Evolutionary conservation across 768 basidiomycete genomes (phyloP), one percentile per base, ranked within the genome.

Genomic region (Mycena filopes): DNA sequence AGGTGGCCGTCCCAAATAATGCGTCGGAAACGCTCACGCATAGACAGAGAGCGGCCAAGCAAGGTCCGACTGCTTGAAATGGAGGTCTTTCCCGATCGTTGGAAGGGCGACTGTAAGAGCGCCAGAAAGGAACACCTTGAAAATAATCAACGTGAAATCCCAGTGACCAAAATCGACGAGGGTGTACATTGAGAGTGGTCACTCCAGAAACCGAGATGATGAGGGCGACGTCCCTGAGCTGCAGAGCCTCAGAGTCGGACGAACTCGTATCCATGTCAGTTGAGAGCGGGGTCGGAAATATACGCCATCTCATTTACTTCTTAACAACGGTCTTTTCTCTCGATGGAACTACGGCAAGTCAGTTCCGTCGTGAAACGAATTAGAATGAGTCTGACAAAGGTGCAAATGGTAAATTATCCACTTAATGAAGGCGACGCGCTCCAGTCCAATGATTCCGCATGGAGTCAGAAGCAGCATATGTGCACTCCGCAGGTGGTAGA

Each of bases 11-110:
- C 20, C 7, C 29, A 6, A 26, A 3, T 13, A 21, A 8, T 26
- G 15, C 18, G 21, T 4, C 15, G 16, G 23, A 13, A 36, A 20
- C 21, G 66, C 73, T 65, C 55, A 72, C 73, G 73, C 60, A 43
- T 72, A 73, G 15, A 73, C 73, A 28, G 68, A 72, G 3, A 74
- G 53, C 0, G 73, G 73, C 73, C 73, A 74, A 46, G 73, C 71
- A 9, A 74, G 48, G 31, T 73, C 66, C 41, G 68, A 66, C 60
- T 74, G 67, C 53, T 60, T 58, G 59, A 74, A 73, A 31, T 63
- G 29, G 13, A 74, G 63, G 43, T 73, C 73, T 51, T 66, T 71
- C 23, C 72, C 73, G 23, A 74, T 74, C 20, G 73, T 74, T 12
- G 73, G 73, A 28, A 74, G 66, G n/a, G 73, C 71, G 20, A 74